Percentiles rank a stretch among this genome's conserved stretches.
Conservation (phyloP, 352 stramenopile species). For the Phytopythium montanum region DNA sequence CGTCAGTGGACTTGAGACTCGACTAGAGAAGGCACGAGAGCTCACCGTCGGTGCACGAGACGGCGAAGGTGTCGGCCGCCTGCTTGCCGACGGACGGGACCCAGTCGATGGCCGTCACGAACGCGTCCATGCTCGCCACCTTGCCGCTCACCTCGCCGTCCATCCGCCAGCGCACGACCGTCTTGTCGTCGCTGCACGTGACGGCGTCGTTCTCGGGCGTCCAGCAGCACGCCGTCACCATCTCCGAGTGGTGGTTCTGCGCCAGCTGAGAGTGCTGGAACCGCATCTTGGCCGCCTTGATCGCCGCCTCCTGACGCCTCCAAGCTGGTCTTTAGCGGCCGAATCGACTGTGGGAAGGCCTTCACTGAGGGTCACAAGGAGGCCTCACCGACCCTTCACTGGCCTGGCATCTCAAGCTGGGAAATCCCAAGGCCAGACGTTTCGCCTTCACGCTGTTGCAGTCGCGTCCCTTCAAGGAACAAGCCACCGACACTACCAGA, state of each 20-base stretch:
- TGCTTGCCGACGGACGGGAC: conserved; percentile 81
- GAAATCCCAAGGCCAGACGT: too few relatives aligned
- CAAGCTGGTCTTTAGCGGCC: neutral
- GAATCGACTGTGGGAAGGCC: neutral
- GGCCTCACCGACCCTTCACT: neutral
- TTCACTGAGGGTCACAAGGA: neutral
- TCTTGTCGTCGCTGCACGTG: conserved; percentile 85
- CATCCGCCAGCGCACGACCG: conserved; percentile 81
- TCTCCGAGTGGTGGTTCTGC: conserved; percentile 73
- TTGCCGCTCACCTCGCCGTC: conserved; percentile 76
- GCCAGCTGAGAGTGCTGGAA: conserved; percentile 76
- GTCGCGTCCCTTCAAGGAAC: neutral
- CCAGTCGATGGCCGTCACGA: conserved; percentile 80
- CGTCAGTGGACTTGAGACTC: neutral
- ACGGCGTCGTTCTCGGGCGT: conserved; percentile 88
- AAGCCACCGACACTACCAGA: neutral
- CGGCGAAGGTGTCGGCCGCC: conserved; percentile 79
- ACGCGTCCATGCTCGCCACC: conserved; percentile 68
- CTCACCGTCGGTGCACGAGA: conserved; percentile 85
- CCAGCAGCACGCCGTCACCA: conserved; percentile 85
- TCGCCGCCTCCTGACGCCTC: neutral
- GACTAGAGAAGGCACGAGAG: neutral
- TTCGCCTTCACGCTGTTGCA: neutral
- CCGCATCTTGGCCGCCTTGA: conserved; percentile 67
- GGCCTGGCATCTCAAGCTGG: too few relatives aligned